Evolutionary conservation across 345 rosid genomes (phyloP).

Genomic region (Eucalyptus sideroxylon): DNA sequence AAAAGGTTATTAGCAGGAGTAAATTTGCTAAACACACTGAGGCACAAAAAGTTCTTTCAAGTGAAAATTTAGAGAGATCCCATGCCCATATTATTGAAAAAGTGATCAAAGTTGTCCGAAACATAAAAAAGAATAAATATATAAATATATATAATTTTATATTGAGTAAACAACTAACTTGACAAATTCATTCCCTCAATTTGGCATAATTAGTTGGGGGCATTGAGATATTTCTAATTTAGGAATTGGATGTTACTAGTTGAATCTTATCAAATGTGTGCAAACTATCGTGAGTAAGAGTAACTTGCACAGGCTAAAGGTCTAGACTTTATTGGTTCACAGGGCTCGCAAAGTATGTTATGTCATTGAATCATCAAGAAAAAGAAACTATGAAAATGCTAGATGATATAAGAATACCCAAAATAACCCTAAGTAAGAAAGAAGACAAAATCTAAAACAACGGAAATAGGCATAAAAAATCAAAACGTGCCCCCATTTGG

Average conservation of each 20-base stretch:
- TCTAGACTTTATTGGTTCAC: neutral
- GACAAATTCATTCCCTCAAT: neutral
- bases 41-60: neutral
- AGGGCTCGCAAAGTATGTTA: neutral
- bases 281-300: neutral
- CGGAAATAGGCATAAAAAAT: neutral
- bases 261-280: neutral
- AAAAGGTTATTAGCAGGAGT: neutral
- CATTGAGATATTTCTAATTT: neutral
- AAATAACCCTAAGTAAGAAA: neutral
- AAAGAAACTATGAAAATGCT: neutral
- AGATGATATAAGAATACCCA: neutral
- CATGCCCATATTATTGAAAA: neutral
- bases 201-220: neutral
- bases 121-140: neutral
- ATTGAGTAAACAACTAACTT: neutral
- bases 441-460: neutral
- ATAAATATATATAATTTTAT: too few species aligned
- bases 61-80: neutral
- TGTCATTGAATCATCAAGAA: neutral
- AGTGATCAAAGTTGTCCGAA: neutral
- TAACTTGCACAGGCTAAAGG: neutral
- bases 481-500: neutral
- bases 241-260: neutral
- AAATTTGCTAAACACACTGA: neutral